Base-by-base conservation (phyloP, 2,329 filamentous ascomycete species). In the Trichoderma harzianum region DNA sequence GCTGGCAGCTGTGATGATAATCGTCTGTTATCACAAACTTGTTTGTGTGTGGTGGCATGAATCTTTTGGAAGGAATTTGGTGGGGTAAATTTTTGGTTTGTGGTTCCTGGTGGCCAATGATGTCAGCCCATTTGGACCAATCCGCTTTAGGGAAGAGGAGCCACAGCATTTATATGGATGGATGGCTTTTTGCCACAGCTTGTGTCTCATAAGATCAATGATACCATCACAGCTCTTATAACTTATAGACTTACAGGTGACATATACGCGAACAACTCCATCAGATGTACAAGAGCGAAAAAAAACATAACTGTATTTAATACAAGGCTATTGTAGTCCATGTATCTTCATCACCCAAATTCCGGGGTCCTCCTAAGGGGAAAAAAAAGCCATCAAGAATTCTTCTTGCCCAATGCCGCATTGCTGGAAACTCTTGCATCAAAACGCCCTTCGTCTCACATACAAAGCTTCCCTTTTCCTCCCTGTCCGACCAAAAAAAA, bases 61-160 rank as follows among this genome's bases (percentile, higher is more conserved):
- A 67, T 68, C 69, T 71, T 71, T 68, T 72, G 76, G 78, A 75
- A 74, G 72, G 64, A 69, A 55, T 57, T 74, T 82, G 80, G 81
- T 82, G 81, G 82, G 81, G 81, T 82, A 81, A 80, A 80, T 80
- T 81, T 82, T 80, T 80, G 74, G 72, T 69, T 71, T 68, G 69
- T 68, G 63, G 63, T 55, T 72, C 26, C 28, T 18, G 28, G 61
- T 73, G 73, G 70, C 73, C 76, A 76, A 77, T 80, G 80, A 80
- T 80, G 78, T 81, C 79, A 80, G 76, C 73, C 24, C 73, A 63
- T 66, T 61, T 21, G 16, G 64, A 24, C 71, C 32, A 70, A 70
- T 57, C 65, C 51, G 14, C 18, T 61, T 65, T 39, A 32, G 66
- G n/a, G 30, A 34, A 10, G 26, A 18, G 36, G 51, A 43, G 62